Conservation (phyloP, 2,329 filamentous ascomycete species). For the Helotiales sp. region DNA sequence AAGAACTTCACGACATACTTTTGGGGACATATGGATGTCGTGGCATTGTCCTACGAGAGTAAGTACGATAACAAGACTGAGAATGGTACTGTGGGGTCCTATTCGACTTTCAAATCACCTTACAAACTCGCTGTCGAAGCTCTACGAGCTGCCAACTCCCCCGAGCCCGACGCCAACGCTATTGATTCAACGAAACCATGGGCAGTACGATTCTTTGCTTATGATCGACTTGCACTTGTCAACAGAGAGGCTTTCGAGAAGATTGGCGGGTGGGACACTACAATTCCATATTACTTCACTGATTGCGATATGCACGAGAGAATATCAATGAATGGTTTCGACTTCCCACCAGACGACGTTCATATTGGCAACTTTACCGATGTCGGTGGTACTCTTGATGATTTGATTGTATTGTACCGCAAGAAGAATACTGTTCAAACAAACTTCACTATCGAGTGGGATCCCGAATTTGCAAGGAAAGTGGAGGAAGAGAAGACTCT, state of each 20-base stretch:
- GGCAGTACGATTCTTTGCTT: conserved; percentile 55
- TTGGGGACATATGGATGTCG: conserved; percentile 56
- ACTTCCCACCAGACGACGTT: conserved; percentile 35
- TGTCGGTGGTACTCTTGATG: conserved; percentile 45
- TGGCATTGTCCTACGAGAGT: conserved; percentile 45
- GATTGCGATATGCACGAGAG: conserved; percentile 57
- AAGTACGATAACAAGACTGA: background rate
- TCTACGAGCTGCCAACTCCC: conserved; percentile 4
- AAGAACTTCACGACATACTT: conserved; percentile 50
- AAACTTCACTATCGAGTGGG: conserved; percentile 34
- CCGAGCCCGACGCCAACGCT: background rate
- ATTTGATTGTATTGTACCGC: conserved; percentile 46
- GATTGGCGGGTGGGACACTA: conserved; percentile 52
- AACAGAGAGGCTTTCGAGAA: conserved; percentile 50
- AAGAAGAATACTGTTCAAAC: conserved; percentile 35
- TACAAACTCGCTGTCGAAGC: conserved; percentile 17
- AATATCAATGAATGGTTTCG: conserved; percentile 46
- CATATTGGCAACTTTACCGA: conserved; percentile 46
- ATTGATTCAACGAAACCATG: conserved; percentile 35
- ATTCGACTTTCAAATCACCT: conserved; percentile 12
- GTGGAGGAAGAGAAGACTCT: background rate
- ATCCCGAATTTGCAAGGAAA: background rate
- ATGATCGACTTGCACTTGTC: conserved; percentile 57
- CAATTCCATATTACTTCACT: conserved; percentile 57
- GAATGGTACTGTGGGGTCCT: conserved; percentile 7